Base-by-base conservation (phyloP, 805 yeast genomes). In the Kluyveromyces nonfermentans region DNA sequence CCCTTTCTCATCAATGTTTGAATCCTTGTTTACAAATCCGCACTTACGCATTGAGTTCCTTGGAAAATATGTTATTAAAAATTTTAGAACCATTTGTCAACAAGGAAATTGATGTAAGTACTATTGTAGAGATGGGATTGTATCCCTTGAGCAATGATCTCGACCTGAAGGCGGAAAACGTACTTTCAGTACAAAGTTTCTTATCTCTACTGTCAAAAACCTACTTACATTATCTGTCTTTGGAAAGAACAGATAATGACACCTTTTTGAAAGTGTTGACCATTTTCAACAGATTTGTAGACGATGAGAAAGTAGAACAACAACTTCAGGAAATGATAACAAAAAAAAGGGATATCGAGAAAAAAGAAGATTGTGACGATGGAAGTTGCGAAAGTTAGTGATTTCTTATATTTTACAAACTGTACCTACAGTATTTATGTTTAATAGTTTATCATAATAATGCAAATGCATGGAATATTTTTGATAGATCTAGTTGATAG, bases 1-100 rank as follows among this genome's bases (percentile, higher is more conserved):
- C 94, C 0, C 69, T 88, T 43, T 87, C 93, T 0, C 90, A 84
- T 55, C 96, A 89, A 60, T 85, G 96, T 59, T 74, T 83, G 58
- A 88, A 88, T 55, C 95, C 96, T 16, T 85, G 95, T 59, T 69
- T 85, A 21, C 88, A 85, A 55, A 68, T 88, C 9, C 69, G 95
- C 33, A 62, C 73, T 0, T 76, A 72, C 59, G 89, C 95, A 0
- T 63, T 87, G 35, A 70, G 71, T 17, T 62, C 75, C 0, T 70
- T 89, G 41, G 84, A 83, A 46, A 64, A 69, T 5, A 65, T 79
- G 33, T 44, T 69, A 10, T 50, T 62, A 5, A 56, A 65, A 20
- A 55, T 63, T 9, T 56, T 68, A 5, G 58, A 62, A 4, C 62
- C 68, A 4, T 62, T 69, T 9, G 54, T 62, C 2, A 53, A 61